phyloP scores from a whole-genome alignment of 495 filamentous ascomycete genomes.

The Tuber microsphaerosporum region DNA sequence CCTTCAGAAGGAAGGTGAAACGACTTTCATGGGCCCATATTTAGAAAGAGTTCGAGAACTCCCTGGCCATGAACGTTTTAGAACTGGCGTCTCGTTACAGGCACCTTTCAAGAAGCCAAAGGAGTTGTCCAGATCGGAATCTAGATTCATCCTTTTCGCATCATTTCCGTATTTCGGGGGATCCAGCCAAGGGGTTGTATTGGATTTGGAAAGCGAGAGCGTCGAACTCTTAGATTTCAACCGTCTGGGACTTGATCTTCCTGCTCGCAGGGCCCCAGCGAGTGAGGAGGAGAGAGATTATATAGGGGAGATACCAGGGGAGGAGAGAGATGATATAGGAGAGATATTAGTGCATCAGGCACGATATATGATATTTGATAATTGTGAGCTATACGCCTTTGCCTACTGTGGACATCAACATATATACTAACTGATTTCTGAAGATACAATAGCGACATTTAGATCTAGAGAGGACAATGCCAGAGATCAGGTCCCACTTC shows the following conservation, averaged over 20 bases:
- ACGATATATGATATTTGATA: slow-evolving; percentile 1
- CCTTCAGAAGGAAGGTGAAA: not conserved
- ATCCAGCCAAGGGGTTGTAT: not conserved
- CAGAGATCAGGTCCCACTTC: too few species aligned
- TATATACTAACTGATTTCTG: too few species aligned
- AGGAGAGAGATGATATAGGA: not conserved
- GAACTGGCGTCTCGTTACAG: too few species aligned
- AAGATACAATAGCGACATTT: too few species aligned
- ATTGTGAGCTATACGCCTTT: not conserved
- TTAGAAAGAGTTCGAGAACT: not conserved
- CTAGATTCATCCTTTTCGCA: too few species aligned
- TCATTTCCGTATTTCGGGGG: not conserved
- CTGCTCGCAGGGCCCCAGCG: too few species aligned
- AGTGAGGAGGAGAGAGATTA: not conserved
- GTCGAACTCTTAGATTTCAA: not conserved
- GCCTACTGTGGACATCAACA: too few species aligned
- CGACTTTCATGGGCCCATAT: not conserved
- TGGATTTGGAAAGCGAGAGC: not conserved
- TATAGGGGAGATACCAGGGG: not conserved
- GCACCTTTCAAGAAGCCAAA: not conserved
- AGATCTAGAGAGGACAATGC: too few species aligned
- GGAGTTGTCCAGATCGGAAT: not conserved
- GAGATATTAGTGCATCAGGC: not conserved
- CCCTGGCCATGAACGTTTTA: not conserved
- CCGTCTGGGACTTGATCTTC: not conserved